Percentiles rank a stretch among this genome's conserved stretches.
These are phyloP conservation scores for Exserohilum rostratum DNA, from an alignment of 2,329 filamentous ascomycete species.

Conservation along the genomic window DNA sequence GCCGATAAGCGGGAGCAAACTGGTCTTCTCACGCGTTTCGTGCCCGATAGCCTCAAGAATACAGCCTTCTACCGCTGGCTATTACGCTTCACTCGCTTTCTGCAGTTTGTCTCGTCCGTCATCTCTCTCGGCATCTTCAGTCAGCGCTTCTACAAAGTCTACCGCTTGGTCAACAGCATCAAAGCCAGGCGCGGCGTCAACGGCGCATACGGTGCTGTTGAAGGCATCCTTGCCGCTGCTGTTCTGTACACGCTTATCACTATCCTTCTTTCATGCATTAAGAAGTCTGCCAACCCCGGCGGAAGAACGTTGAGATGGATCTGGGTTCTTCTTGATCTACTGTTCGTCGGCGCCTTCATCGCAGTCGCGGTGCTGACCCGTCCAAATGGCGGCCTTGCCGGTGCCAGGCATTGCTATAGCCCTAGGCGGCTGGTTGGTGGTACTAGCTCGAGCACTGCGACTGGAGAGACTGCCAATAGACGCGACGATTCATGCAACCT, in stretches of 20 bases:
- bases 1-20: constrained; percentile 29
- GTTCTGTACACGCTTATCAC: constrained; percentile 52
- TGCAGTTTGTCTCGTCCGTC: constrained; percentile 54
- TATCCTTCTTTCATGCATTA: constrained; percentile 43
- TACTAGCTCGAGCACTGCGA: constrained; percentile 11
- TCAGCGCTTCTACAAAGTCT: constrained; percentile 50
- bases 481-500: constrained; percentile 46
- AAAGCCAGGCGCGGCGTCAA: constrained; percentile 36
- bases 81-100: constrained; percentile 47
- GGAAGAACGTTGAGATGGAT: constrained; percentile 48
- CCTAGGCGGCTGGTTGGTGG: constrained; percentile 9
- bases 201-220: constrained; percentile 49
- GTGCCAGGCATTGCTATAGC: constrained; percentile 43
- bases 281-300: constrained; percentile 40
- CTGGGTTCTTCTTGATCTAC: constrained; percentile 49
- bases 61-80: constrained; percentile 34
- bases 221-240: constrained; percentile 55
- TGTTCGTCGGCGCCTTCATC: constrained; percentile 51
- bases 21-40: constrained; percentile 39
- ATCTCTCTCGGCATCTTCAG: constrained; percentile 54
- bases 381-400: constrained; percentile 44
- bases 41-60: constrained; percentile 32
- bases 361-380: constrained; percentile 51
- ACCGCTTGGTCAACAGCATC: constrained; percentile 46
- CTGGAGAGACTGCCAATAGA: constrained; percentile 20